phyloP scores from a whole-genome alignment of 192 early-diverging fungal genomes.

The Lobulomyces angularis region DNA sequence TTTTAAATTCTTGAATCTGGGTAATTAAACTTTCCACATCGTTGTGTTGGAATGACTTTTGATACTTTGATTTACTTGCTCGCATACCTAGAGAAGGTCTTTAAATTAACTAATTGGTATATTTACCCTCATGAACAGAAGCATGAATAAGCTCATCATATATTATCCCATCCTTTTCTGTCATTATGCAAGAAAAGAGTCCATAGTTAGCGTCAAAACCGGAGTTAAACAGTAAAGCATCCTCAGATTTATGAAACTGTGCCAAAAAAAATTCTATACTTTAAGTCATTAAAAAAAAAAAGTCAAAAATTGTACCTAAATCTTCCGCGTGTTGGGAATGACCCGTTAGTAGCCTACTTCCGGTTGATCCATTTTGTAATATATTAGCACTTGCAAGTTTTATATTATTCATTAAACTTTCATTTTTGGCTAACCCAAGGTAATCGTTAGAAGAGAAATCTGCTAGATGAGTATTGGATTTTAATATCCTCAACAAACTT shows the following conservation, averaged over 20 bases:
- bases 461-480: too few species aligned
- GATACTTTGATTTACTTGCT: constrained; percentile 16
- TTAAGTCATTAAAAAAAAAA: too few species aligned
- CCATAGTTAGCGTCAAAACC: constrained; percentile 74
- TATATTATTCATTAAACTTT: neutral
- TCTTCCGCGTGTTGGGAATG: constrained; percentile 49
- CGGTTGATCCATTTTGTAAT: constrained; percentile 49
- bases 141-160: constrained; percentile 70
- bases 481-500: too few species aligned
- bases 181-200: constrained; percentile 54
- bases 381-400: neutral
- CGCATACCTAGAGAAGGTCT: constrained; percentile 41
- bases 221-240: constrained; percentile 68
- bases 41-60: constrained; percentile 52
- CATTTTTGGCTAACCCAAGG: constrained; percentile 48
- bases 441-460: constrained; percentile 83
- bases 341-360: constrained; percentile 62
- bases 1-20: constrained; percentile 12
- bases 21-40: constrained; percentile 38
- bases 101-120: too few species aligned
- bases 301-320: too few species aligned
- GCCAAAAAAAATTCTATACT: constrained; percentile 51
- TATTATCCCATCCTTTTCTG: constrained; percentile 48
- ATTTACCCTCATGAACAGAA: constrained; percentile 75
- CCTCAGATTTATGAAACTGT: constrained; percentile 35